Evolutionary conservation across 192 early-diverging fungal species (phyloP), one percentile per base, ranked within the genome.

Genomic region (Umbelopsis ramanniana): DNA sequence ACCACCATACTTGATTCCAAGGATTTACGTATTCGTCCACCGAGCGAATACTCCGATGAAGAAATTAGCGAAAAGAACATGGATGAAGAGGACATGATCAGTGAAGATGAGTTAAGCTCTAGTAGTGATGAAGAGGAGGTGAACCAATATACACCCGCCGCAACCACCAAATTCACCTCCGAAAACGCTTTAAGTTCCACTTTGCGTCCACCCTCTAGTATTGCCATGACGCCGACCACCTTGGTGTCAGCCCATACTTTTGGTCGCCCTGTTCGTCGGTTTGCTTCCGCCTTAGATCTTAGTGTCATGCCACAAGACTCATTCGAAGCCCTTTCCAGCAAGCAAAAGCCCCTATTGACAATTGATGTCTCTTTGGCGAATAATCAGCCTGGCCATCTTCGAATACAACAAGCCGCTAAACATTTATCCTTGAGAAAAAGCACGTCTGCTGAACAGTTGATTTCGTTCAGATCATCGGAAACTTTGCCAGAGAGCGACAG

Each of bases 211-310:
- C 57, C 57, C 11, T 63, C 57, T 14, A 38, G 33, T 29, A 21
- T 70, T 14, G 52, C 11, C 33, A 50, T 26, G 17, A 70, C 48
- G 26, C 33, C 46, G 0, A 70, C 69, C 5, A 50, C 69, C 0
- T 52, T 53, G 50, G 22, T 54, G 2, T 54, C 52, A 9, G 52
- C 46, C 40, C 26, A 70, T 52, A 54, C 46, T 12, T 52, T 52
- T 14, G 46, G 50, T 53, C 52, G 26, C 3, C 35, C 46, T 5
- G 50, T 21, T 8, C 22, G 52, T 19, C 33, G 38, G 9, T 75
- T 54, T 53, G 74, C 74, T 22, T 75, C 74, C 22, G 69, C 74
- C 21, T 53, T 75, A 52, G 74, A 75, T 46, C 60, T 75, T 26
- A 74, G 73, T 38, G 47, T 46, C 2, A 33, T 47, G 4, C 57